Base-by-base conservation (phyloP, 306 rosid species). In the Senna siamea region DNA sequence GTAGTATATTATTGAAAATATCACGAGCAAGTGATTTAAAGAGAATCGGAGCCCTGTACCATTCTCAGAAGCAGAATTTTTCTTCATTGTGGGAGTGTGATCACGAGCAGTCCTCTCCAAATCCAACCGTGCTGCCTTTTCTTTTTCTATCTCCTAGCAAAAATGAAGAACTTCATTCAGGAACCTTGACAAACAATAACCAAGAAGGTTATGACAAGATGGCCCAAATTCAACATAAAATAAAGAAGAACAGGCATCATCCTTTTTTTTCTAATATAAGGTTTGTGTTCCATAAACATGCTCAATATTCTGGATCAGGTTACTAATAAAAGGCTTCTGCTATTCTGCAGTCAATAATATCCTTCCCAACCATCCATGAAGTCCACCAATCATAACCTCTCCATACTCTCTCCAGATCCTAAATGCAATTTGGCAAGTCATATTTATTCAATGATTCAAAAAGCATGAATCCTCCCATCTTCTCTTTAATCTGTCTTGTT, bases 101-200 rank as follows among this genome's bases (percentile, higher is more conserved):
- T 88, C 90, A 26, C 70, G 91, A 72, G 79, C 79, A 59, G 85
- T 80, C 85, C 82, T 95, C 85, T 95, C 99, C 93, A 92, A 83
- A 34, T 95, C 99, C 61, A 80, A 59, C 74, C 97, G 90, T 68
- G 97, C 93, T 63, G 90, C 88, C 86, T 85, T 95, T 92, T 92
- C 99, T 84, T 80, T 95, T 80, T 92, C 98, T 55, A 95, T 79
- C 81, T 95, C 99, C 99, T 95, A 83, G 61, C 56, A 59, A 81
- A 75, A 73, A 53, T 41, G 60, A 76, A 73, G 83, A 78, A 56
- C 54, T 76, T 44, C 44, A 78, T 52, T 69, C 54, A 78, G 64
- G 61, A 74, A 74, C 47, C 51, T 67, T 68, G 79, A 65, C 46
- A 60, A 68, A 53, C 53, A 28, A 68, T 58, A 78, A 51, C 51